These are phyloP conservation scores for Plectosphaerella cucumerina DNA, from an alignment of 2,329 filamentous ascomycete genomes.

Conservation along the genomic window DNA sequence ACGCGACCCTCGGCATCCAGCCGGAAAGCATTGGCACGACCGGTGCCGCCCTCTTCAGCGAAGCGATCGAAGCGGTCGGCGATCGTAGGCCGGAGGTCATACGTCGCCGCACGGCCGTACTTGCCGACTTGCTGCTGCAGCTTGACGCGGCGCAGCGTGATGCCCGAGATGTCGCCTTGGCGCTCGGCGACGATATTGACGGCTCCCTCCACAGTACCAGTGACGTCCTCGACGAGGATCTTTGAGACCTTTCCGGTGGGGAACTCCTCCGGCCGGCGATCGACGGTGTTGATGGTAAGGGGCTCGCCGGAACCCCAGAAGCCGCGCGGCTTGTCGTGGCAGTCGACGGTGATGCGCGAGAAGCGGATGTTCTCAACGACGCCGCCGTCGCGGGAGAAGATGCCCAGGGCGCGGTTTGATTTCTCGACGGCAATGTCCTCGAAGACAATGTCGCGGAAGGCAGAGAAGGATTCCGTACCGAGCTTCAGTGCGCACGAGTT, in stretches of 20 bases:
- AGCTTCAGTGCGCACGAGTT: background rate
- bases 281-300: background rate
- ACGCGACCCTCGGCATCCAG: background rate
- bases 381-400: conserved; percentile 1
- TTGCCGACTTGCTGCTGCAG: background rate
- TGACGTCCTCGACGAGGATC: background rate
- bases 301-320: background rate
- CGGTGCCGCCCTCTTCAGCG: background rate
- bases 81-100: background rate
- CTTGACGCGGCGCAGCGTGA: background rate
- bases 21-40: background rate
- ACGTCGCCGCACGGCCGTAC: background rate
- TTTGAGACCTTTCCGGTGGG: background rate
- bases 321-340: background rate
- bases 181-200: background rate
- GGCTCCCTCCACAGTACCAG: background rate
- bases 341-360: background rate
- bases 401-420: background rate
- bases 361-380: background rate
- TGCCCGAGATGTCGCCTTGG: background rate
- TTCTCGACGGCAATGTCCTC: background rate
- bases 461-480: background rate
- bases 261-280: background rate
- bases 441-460: background rate
- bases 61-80: background rate